Percentiles rank a stretch among this genome's conserved stretches.
Evolutionary conservation across 176 grass and related monocot genomes (phyloP).

Genomic region (Phragmites australis): DNA sequence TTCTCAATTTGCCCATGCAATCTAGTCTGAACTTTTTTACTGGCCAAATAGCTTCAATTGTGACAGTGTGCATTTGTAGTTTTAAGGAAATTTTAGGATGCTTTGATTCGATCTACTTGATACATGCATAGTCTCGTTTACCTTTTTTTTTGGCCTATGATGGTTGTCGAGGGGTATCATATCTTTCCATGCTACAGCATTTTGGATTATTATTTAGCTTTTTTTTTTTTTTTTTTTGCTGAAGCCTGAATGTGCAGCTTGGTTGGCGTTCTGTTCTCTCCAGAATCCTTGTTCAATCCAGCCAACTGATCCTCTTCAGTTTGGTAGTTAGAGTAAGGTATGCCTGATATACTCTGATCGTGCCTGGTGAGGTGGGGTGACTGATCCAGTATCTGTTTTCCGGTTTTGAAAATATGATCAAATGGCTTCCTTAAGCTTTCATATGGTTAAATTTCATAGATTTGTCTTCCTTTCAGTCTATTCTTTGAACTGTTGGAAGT

Average conservation of each 20-base stretch:
- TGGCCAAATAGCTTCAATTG: background rate
- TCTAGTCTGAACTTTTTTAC: background rate
- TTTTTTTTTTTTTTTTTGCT: background rate
- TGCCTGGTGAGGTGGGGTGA: background rate
- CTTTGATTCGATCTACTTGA: background rate
- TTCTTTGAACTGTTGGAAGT: slow-evolving; percentile 20
- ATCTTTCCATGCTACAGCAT: background rate
- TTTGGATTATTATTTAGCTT: background rate
- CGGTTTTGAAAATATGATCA: background rate
- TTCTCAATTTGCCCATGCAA: background rate
- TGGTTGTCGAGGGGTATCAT: background rate
- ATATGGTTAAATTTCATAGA: background rate
- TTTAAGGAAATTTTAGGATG: background rate
- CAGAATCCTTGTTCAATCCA: slow-evolving; percentile 43
- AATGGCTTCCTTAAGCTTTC: background rate
- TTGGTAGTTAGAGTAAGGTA: slow-evolving; percentile 24
- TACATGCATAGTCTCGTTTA: background rate
- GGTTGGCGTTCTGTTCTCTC: background rate
- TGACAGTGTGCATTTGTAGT: background rate
- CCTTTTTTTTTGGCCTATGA: background rate
- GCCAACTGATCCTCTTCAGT: slow-evolving; percentile 28
- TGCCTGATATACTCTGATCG: background rate
- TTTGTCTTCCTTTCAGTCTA: slow-evolving; percentile 2
- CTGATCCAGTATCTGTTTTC: background rate
- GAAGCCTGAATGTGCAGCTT: background rate